Conservation (phyloP, 2,329 filamentous ascomycete species). For the Xylaria sp. region DNA sequence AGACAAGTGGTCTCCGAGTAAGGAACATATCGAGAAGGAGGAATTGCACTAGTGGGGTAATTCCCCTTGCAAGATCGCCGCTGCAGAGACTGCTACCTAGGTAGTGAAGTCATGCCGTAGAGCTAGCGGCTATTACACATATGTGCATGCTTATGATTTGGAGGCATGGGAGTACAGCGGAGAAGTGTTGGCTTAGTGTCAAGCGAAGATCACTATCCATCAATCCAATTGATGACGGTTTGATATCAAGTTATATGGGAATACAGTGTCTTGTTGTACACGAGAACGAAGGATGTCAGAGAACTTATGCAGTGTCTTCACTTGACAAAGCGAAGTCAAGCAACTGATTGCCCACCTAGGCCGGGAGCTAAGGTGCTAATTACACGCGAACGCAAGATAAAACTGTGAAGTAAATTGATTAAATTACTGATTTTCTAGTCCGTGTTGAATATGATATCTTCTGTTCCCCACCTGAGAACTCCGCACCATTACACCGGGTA, state of each 20-base stretch:
- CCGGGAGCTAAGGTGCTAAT: not conserved
- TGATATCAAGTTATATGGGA: not conserved
- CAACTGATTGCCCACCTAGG: not conserved
- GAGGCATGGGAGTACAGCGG: not conserved
- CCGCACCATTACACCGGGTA: constrained; percentile 19
- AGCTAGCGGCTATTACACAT: not conserved
- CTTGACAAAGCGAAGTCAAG: not conserved
- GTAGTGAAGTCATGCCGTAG: not conserved
- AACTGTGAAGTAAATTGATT: not conserved
- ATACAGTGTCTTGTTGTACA: not conserved
- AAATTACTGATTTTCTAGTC: constrained; percentile 14
- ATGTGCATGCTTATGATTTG: not conserved
- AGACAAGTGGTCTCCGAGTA: not conserved
- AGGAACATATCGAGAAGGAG: not conserved
- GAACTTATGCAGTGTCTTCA: not conserved
- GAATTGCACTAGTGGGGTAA: not conserved
- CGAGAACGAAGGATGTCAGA: not conserved
- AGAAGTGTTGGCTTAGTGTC: not conserved
- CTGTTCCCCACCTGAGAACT: constrained; percentile 2
- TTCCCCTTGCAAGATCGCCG: not conserved
- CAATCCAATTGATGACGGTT: not conserved
- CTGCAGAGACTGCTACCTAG: too few relatives aligned
- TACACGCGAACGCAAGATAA: not conserved
- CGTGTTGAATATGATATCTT: constrained; percentile 6
- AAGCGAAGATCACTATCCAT: not conserved